Percentiles rank a stretch among this genome's conserved stretches.
Conservation (phyloP, 1,284 basidiomycete species). For the Leccinum huronense region DNA sequence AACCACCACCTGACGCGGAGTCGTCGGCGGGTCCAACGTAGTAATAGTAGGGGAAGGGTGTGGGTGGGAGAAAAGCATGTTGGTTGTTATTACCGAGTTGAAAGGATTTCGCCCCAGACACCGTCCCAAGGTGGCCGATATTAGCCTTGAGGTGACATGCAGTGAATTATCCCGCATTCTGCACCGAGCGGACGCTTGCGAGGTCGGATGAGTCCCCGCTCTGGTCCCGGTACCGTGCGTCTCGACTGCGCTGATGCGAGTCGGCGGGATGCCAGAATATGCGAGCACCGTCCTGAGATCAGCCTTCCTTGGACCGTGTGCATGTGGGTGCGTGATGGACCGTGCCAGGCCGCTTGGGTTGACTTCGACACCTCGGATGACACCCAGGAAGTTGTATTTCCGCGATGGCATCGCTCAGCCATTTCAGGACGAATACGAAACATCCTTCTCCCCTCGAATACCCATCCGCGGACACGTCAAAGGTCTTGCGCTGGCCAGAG, state of each 20-base stretch:
- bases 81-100: slow-evolving; percentile 25
- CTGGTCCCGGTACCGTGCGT: slow-evolving; percentile 73
- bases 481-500: slow-evolving; percentile 67
- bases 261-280: slow-evolving; percentile 45
- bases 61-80: background rate
- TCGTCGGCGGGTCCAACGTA: background rate
- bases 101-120: slow-evolving; percentile 67
- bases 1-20: background rate
- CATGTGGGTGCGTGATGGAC: slow-evolving; percentile 72
- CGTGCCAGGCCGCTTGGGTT: slow-evolving; percentile 64
- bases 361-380: slow-evolving; percentile 66
- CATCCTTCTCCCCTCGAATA: slow-evolving; percentile 74
- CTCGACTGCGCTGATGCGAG: slow-evolving; percentile 61
- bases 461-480: slow-evolving; percentile 69
- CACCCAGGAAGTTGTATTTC: slow-evolving; percentile 65
- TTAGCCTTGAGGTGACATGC: slow-evolving; percentile 68
- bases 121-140: slow-evolving; percentile 72
- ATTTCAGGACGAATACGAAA: slow-evolving; percentile 69
- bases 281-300: slow-evolving; percentile 47
- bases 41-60: background rate
- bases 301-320: slow-evolving; percentile 60
- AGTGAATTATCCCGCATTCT: slow-evolving; percentile 49
- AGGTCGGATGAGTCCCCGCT: slow-evolving; percentile 65
- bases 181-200: slow-evolving; percentile 55
- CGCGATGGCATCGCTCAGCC: slow-evolving; percentile 57